Evolutionary conservation across 148 eudicot genomes (phyloP), one percentile per base, ranked within the genome.

Genomic region (Fagopyrum tataricum): DNA sequence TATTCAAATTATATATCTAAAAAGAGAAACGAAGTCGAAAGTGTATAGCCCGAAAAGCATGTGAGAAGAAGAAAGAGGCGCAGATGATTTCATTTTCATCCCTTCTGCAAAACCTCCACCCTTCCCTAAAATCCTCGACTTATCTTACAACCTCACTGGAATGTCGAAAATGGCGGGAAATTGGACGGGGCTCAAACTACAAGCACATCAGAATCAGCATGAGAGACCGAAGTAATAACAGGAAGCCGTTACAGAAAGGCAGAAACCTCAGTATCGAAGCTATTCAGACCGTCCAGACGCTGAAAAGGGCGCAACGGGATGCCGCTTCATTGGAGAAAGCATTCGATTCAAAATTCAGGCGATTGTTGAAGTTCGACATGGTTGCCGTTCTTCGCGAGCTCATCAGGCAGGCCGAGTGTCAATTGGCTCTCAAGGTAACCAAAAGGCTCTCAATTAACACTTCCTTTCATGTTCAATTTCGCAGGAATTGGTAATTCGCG

Each of bases 191-290:
- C 20, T 64, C 20, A 17, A 64, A 64, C 44, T 18, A 42, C 17
- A 64, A 31, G 44, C 43, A 14, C 69, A 39, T 4, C 3, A 64
- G 69, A 66, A 72, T 84, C 53, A 76, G 48, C 12, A 86, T 86
- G 89, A 86, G 87, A 79, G 92, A 88, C 83, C 81, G 92, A 71
- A 88, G 92, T 84, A 88, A 88, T 69, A 88, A 88, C 74, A 78
- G 89, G 59, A 88, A 88, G 75, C 87, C 87, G 6, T 82, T 88
- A 37, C 92, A 88, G 76, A 86, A 71, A 74, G 92, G 92, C 5
- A 80, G 92, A 68, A 79, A 70, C 66, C 88, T 88, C 23, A 88
- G 92, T 69, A 84, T 84, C 26, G 89, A 88, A 82, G 92, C 86
- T 24, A 88, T 88, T 47, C 92, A 88, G 68, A 79, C 89, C 1